phyloP scores from a whole-genome alignment of 202 grass and related monocot genomes.

The Hordeum pubiflorum region DNA sequence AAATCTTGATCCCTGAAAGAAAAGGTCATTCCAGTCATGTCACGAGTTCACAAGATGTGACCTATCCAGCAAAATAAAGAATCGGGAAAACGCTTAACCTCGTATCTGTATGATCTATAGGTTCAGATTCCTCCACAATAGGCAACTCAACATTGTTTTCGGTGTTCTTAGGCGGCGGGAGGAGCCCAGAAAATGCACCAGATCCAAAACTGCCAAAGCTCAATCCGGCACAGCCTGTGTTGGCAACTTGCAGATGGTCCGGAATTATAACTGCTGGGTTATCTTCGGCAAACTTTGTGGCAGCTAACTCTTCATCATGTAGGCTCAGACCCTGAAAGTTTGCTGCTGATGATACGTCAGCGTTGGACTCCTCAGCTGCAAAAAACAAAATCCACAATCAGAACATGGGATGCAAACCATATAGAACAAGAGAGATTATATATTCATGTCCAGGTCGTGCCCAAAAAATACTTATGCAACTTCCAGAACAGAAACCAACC shows the following conservation, averaged over 20 bases:
- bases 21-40: slow-evolving; percentile 7
- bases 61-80: slow-evolving; percentile 14
- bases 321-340: slow-evolving; percentile 69
- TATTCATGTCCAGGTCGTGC: background rate
- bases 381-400: background rate
- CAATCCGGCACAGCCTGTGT: slow-evolving; percentile 70
- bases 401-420: background rate
- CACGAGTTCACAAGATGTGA: background rate
- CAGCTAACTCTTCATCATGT: slow-evolving; percentile 51
- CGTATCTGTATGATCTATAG: slow-evolving; percentile 53
- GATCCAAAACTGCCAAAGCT: slow-evolving; percentile 98
- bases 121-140: slow-evolving; percentile 45
- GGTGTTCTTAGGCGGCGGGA: slow-evolving; percentile 52
- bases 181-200: slow-evolving; percentile 86
- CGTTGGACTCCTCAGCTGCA: slow-evolving; percentile 55
- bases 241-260: slow-evolving; percentile 87
- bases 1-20: slow-evolving; percentile 70
- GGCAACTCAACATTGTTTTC: slow-evolving; percentile 44
- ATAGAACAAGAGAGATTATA: slow-evolving; percentile 1
- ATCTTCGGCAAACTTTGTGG: slow-evolving; percentile 44
- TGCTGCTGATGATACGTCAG: slow-evolving; percentile 46
- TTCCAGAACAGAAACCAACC: slow-evolving; percentile 2
- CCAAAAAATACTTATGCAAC: background rate
- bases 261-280: slow-evolving; percentile 98
- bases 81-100: slow-evolving; percentile 34